Base-by-base conservation (phyloP, 441 rosid genomes). In the Raphanus hybrid region DNA sequence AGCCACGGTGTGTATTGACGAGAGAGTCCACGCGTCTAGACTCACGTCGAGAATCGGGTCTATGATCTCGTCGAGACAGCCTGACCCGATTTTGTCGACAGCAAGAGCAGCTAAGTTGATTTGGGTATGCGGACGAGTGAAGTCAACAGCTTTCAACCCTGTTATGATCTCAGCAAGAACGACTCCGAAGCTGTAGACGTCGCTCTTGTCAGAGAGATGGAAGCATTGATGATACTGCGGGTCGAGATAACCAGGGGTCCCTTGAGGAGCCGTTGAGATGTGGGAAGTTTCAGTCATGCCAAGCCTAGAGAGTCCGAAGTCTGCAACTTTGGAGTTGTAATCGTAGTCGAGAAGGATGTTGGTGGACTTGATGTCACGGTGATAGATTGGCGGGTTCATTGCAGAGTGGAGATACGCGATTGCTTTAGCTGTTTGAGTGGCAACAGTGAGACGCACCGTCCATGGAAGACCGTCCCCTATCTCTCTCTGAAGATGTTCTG, bases 251-350 rank as follows among this genome's bases (percentile, higher is more conserved):
- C 99, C 98, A 1, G 98, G 99, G 66, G 98, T 95, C 7, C 99
- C 99, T 70, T 90, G 99, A 6, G 99, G 99, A n/a, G 94, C 92
- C 0, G 99, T 92, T n/a, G 98, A 95, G 37, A 95, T 89, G 80
- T 95, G 95, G 8, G 98, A 92, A n/a, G 82, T 83, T 77, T 90
- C 98, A 0, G 87, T 79, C 84, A 71, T 82, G n/a, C 99, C 98
- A 4, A 90, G 85, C 70, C 98, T 87, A 0, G 99, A 95, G 35
- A 95, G 94, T 23, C 98, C 99, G 16, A 95, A 95, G 78, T 95
- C 99, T 0, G 99, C 99, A 10, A 95, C 93, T 83, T 95, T 95
- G 64, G 97, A 86, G 82, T 75, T 87, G 84, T 82, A 89, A 20
- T 89, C 76, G 60, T 77, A 84, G 82, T 95, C 98, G 9, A 92